phyloP scores from a whole-genome alignment of 1,284 basidiomycete genomes.

The Filobasidium uniguttulatum region DNA sequence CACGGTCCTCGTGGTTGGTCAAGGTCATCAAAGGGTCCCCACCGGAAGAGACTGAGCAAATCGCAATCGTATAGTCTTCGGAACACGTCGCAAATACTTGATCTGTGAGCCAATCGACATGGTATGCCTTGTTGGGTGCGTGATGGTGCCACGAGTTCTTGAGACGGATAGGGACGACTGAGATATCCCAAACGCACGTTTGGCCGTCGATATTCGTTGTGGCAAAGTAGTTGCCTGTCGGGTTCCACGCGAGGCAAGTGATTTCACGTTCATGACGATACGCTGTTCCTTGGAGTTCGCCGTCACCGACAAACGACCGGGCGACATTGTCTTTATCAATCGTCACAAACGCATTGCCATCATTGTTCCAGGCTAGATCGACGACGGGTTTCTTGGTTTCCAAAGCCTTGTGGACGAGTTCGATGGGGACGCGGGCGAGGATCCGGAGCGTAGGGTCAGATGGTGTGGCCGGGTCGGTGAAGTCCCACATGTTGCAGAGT shows the following conservation, averaged over 20 bases:
- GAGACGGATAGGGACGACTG: conserved; percentile 8
- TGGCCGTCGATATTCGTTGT: conserved; percentile 13
- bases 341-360: conserved; percentile 15
- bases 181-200: conserved; percentile 12
- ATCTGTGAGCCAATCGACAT: conserved; percentile 13
- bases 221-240: conserved; percentile 12
- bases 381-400: conserved; percentile 13
- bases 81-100: conserved; percentile 16
- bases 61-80: conserved; percentile 12
- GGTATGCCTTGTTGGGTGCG: conserved; percentile 11
- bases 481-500: conserved; percentile 14
- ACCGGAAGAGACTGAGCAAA: conserved; percentile 9
- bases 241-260: conserved; percentile 13
- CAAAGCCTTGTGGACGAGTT: conserved; percentile 10
- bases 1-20: conserved; percentile 13
- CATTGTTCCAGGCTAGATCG: conserved; percentile 14
- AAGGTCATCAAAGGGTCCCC: conserved; percentile 8
- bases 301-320: conserved; percentile 13
- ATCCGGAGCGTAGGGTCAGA: conserved; percentile 5
- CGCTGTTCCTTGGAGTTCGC: conserved; percentile 11
- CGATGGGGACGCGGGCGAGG: conserved; percentile 7
- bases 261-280: conserved; percentile 14
- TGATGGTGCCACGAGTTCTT: conserved; percentile 10
- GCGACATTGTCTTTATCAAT: conserved; percentile 15
- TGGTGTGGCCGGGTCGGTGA: conserved; percentile 7